Percentiles rank a stretch among this genome's conserved stretches.
phyloP scores from a whole-genome alignment of 345 rosid species.

The Brassica rapa region DNA sequence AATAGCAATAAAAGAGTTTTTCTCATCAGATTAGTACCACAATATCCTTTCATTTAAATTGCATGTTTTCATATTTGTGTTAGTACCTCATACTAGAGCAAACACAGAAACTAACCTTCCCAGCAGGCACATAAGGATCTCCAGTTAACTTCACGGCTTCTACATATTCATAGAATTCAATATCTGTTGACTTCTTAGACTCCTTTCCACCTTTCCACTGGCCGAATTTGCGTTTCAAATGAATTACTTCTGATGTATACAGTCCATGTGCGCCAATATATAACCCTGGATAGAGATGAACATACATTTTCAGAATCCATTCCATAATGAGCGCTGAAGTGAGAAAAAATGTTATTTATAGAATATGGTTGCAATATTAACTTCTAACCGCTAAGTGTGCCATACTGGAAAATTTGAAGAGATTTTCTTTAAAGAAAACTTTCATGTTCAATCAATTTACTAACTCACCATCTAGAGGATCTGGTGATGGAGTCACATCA shows the following conservation, averaged over 20 bases:
- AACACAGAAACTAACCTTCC: slow-evolving; percentile 62
- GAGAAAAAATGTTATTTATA: not conserved
- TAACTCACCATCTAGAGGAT: slow-evolving; percentile 74
- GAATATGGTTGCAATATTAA: not conserved
- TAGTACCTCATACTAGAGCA: slow-evolving; percentile 22
- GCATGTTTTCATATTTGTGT: not conserved
- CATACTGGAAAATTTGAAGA: not conserved
- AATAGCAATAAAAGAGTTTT: slow-evolving; percentile 9
- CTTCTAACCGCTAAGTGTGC: slow-evolving; percentile 7
- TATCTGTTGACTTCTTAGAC: slow-evolving; percentile 56
- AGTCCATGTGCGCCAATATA: slow-evolving; percentile 88
- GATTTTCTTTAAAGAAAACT: slow-evolving; percentile 7
- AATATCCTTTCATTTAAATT: not conserved
- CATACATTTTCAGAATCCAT: slow-evolving; percentile 1
- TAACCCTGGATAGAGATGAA: slow-evolving; percentile 56
- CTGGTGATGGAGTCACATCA: slow-evolving; percentile 60
- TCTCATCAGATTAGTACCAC: not conserved
- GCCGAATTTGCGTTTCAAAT: slow-evolving; percentile 77
- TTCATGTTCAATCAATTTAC: slow-evolving; percentile 6
- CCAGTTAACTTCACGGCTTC: slow-evolving; percentile 91
- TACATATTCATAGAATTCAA: slow-evolving; percentile 89
- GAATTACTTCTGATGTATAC: slow-evolving; percentile 85
- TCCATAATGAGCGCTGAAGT: not conserved
- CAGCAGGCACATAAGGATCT: slow-evolving; percentile 93
- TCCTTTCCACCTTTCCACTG: slow-evolving; percentile 75